Conservation (phyloP, 176 grass and related monocot species). For the Aegilops tauschii region DNA sequence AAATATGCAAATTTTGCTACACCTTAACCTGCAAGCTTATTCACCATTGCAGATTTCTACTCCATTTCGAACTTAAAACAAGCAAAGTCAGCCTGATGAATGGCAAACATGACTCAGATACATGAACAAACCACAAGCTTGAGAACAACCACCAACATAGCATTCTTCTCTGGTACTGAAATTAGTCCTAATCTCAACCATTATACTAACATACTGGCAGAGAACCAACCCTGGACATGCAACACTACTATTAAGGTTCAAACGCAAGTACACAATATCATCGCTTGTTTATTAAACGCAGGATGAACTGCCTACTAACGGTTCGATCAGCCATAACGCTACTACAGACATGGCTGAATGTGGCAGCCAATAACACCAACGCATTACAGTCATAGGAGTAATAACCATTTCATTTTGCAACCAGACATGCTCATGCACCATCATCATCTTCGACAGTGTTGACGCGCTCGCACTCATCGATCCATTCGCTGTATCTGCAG, state of each 20-base stretch:
- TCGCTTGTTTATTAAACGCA: background rate
- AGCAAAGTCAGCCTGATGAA: background rate
- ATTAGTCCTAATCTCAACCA: background rate
- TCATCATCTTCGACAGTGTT: conserved; percentile 70
- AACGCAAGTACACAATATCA: conserved; percentile 3
- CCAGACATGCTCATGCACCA: conserved; percentile 24
- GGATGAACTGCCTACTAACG: conserved; percentile 18
- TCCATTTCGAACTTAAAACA: background rate
- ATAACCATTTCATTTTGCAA: background rate
- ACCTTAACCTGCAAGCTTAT: background rate
- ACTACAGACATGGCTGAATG: conserved; percentile 19
- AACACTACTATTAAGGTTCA: conserved; percentile 1
- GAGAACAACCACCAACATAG: background rate
- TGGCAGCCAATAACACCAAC: conserved; percentile 8
- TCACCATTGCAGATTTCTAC: background rate
- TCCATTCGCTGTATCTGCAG: conserved; percentile 81
- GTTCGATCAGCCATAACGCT: conserved; percentile 3
- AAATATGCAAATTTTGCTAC: background rate
- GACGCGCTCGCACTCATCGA: conserved; percentile 76
- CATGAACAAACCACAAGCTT: background rate
- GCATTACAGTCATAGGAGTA: conserved; percentile 2
- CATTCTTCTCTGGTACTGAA: background rate
- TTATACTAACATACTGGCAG: background rate
- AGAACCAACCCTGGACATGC: background rate
- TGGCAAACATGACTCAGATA: background rate